Percentiles rank a stretch among this genome's conserved stretches.
Conservation (phyloP, 495 filamentous ascomycete species). For the Penicillium egyptiacum region DNA sequence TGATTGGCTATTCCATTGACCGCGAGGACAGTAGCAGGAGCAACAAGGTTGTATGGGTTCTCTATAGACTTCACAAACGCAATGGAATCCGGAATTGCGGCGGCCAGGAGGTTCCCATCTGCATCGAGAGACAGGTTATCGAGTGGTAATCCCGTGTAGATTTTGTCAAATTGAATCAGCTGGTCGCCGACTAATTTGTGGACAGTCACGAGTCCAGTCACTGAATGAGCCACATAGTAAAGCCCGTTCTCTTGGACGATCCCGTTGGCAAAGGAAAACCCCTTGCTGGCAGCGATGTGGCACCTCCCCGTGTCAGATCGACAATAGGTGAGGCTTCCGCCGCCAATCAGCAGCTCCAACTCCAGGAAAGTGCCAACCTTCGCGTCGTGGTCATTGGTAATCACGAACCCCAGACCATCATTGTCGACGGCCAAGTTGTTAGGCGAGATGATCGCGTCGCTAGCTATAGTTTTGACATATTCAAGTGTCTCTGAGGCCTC, state of each 20-base stretch:
- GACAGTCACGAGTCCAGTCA: neutral
- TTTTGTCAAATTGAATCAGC: neutral
- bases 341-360: neutral
- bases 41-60: neutral
- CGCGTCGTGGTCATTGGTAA: neutral
- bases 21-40: neutral
- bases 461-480: neutral
- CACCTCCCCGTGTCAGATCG: neutral
- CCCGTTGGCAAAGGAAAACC: neutral
- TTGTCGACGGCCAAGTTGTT: neutral
- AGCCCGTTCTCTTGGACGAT: neutral
- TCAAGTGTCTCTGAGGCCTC: neutral
- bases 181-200: neutral
- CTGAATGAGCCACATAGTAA: neutral
- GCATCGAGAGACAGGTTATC: slow-evolving; percentile 43
- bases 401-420: neutral
- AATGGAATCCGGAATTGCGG: slow-evolving; percentile 27
- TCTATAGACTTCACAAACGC: slow-evolving; percentile 11
- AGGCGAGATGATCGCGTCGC: neutral
- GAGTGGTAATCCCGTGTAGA: neutral
- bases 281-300: neutral
- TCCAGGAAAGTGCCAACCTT: neutral
- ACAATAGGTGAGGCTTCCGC: neutral
- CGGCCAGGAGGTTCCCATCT: slow-evolving; percentile 38
- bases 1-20: neutral